These are phyloP conservation scores for Prosopis cineraria DNA, from an alignment of 306 rosid genomes.

Conservation along the genomic window DNA sequence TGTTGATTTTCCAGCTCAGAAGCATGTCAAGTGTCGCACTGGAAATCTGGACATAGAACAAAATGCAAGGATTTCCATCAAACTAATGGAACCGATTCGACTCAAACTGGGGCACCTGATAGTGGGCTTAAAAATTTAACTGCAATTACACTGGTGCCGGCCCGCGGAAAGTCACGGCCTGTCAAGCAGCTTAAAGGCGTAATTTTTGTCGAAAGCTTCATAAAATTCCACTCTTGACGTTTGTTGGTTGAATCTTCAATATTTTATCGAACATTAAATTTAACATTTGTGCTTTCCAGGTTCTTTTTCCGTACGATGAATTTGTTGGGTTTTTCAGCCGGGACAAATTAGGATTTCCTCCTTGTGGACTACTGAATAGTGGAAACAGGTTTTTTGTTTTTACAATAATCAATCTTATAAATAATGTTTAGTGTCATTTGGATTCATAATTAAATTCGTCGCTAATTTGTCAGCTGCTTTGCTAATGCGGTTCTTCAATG, in stretches of 20 bases:
- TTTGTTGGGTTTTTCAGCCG: slow-evolving; percentile 77
- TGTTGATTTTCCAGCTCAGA: slow-evolving; percentile 54
- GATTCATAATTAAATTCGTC: slow-evolving; percentile 19
- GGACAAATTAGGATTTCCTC: slow-evolving; percentile 70
- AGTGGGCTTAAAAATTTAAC: slow-evolving; percentile 26
- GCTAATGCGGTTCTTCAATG: slow-evolving; percentile 99
- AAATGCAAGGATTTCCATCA: slow-evolving; percentile 52
- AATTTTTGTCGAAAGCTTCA: slow-evolving; percentile 20
- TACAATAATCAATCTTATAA: slow-evolving; percentile 12
- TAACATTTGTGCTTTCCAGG: slow-evolving; percentile 51
- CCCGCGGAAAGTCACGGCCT: slow-evolving; percentile 46
- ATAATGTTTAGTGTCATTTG: neutral
- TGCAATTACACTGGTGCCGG: slow-evolving; percentile 64
- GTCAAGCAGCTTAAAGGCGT: slow-evolving; percentile 76
- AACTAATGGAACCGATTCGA: slow-evolving; percentile 14
- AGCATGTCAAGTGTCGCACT: slow-evolving; percentile 70
- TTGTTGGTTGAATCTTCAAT: neutral
- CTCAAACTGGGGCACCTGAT: slow-evolving; percentile 31
- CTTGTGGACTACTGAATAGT: slow-evolving; percentile 92
- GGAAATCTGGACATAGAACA: slow-evolving; percentile 73
- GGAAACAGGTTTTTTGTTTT: slow-evolving; percentile 79
- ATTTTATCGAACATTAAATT: slow-evolving; percentile 9
- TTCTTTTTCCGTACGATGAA: slow-evolving; percentile 89
- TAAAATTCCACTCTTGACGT: neutral
- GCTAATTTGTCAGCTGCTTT: slow-evolving; percentile 70